A percentile compares a stretch with the other conserved stretches of the same genome.
phyloP scores from a whole-genome alignment of 257 asterid genomes.

The Osmanthus fragrans region DNA sequence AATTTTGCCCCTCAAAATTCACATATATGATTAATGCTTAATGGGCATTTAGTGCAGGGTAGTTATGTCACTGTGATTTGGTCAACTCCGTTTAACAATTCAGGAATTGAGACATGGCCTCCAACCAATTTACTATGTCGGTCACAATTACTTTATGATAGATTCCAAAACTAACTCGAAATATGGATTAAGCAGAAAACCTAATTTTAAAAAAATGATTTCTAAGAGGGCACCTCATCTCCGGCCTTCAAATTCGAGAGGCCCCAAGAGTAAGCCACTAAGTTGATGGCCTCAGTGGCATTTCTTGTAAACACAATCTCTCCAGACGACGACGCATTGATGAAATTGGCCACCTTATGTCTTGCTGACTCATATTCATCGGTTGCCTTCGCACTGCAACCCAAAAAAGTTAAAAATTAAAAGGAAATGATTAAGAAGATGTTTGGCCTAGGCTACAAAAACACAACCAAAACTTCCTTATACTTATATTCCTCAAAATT shows the following conservation, averaged over 20 bases:
- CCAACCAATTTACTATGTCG: too few relatives aligned
- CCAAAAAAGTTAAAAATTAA: background rate
- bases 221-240: conserved; percentile 64
- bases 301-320: conserved; percentile 92
- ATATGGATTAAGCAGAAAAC: background rate
- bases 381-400: conserved; percentile 80
- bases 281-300: conserved; percentile 96
- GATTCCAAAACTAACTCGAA: conserved; percentile 10
- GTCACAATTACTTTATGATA: background rate
- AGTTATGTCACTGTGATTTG: too few relatives aligned
- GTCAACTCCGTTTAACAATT: too few relatives aligned
- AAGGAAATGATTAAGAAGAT: background rate
- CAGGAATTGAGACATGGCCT: too few relatives aligned
- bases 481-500: background rate
- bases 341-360: conserved; percentile 81
- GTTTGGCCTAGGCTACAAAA: background rate
- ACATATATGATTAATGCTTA: too few relatives aligned
- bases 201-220: background rate
- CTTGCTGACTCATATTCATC: conserved; percentile 86
- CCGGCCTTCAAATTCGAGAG: conserved; percentile 71
- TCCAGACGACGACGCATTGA: conserved; percentile 60
- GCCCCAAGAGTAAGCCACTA: conserved; percentile 97
- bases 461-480: background rate
- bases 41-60: too few relatives aligned
- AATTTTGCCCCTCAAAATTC: too few relatives aligned